phyloP scores from a whole-genome alignment of 192 early-diverging fungal genomes.

The Coemansia sp. region DNA sequence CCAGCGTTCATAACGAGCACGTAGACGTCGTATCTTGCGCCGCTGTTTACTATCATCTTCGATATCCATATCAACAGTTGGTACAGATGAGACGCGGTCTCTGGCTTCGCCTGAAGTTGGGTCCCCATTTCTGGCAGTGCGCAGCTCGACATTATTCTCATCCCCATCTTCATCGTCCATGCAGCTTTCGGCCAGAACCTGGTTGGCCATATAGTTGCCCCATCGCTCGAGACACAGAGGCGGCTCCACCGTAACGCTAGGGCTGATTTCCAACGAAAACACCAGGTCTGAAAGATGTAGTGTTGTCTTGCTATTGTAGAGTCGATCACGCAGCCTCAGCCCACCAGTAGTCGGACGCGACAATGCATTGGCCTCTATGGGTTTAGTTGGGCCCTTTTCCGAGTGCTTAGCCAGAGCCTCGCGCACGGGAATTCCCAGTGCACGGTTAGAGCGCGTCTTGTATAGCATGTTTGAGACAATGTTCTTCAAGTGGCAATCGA shows the following conservation, averaged over 20 bases:
- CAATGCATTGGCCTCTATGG: background rate
- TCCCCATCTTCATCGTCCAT: slow-evolving; percentile 19
- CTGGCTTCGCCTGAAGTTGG: slow-evolving; percentile 2
- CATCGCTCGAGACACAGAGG: slow-evolving; percentile 62
- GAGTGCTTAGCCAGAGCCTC: background rate
- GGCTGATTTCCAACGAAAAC: slow-evolving; percentile 64
- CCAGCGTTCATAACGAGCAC: slow-evolving; percentile 52
- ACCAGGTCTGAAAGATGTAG: slow-evolving; percentile 61
- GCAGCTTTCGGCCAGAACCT: slow-evolving; percentile 40
- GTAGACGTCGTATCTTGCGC: slow-evolving; percentile 44
- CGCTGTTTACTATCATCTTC: slow-evolving; percentile 37
- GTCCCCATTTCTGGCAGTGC: slow-evolving; percentile 2
- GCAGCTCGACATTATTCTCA: slow-evolving; percentile 2
- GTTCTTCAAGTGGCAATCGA: slow-evolving; percentile 71
- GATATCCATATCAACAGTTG: slow-evolving; percentile 6
- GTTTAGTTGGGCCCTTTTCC: background rate
- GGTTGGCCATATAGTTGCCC: slow-evolving; percentile 57
- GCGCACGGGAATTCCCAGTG: slow-evolving; percentile 56
- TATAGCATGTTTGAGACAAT: slow-evolving; percentile 67
- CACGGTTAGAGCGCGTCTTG: slow-evolving; percentile 63
- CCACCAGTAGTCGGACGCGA: slow-evolving; percentile 34
- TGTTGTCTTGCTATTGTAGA: slow-evolving; percentile 46
- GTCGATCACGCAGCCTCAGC: slow-evolving; percentile 45
- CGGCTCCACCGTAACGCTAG: slow-evolving; percentile 64
- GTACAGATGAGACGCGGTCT: background rate